phyloP scores from a whole-genome alignment of 192 early-diverging fungal species.

The Geosiphon pyriformis region DNA sequence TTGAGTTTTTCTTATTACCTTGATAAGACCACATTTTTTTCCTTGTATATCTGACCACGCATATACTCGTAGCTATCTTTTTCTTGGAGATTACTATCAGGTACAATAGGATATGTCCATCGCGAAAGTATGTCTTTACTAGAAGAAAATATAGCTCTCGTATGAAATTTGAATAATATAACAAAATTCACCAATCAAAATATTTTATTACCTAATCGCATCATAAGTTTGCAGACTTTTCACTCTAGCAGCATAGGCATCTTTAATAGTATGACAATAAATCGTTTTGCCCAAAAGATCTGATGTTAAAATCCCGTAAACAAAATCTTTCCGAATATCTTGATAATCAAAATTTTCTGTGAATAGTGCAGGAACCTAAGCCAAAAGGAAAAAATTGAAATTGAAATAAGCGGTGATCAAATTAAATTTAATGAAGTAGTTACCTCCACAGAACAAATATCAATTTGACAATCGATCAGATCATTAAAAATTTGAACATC shows the following conservation, averaged over 20 bases:
- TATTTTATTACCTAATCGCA: conserved; percentile 54
- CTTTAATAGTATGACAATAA: conserved; percentile 70
- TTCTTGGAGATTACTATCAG: conserved; percentile 75
- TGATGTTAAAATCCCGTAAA: conserved; percentile 82
- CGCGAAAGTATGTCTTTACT: conserved; percentile 83
- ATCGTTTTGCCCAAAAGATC: conserved; percentile 84
- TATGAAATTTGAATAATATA: neutral
- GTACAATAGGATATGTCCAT: conserved; percentile 93
- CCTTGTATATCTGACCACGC: conserved; percentile 84
- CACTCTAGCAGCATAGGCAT: conserved; percentile 62
- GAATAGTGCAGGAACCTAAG: conserved; percentile 78
- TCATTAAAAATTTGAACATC: conserved; percentile 84
- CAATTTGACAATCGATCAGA: conserved; percentile 87
- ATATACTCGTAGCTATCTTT: conserved; percentile 66
- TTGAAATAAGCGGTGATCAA: neutral
- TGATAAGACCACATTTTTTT: conserved; percentile 63
- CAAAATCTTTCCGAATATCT: conserved; percentile 82
- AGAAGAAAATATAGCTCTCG: conserved; percentile 1
- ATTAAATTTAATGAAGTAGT: neutral
- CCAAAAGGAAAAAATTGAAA: neutral
- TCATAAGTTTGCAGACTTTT: conserved; percentile 69
- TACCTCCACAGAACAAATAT: conserved; percentile 88
- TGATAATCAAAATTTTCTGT: conserved; percentile 99
- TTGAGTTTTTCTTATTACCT: too few species aligned
- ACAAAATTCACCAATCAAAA: neutral